Percentiles rank a stretch among this genome's conserved stretches.
Evolutionary conservation across 2,329 filamentous ascomycete species (phyloP).

Genomic region (Arthrobotrys conoides): DNA sequence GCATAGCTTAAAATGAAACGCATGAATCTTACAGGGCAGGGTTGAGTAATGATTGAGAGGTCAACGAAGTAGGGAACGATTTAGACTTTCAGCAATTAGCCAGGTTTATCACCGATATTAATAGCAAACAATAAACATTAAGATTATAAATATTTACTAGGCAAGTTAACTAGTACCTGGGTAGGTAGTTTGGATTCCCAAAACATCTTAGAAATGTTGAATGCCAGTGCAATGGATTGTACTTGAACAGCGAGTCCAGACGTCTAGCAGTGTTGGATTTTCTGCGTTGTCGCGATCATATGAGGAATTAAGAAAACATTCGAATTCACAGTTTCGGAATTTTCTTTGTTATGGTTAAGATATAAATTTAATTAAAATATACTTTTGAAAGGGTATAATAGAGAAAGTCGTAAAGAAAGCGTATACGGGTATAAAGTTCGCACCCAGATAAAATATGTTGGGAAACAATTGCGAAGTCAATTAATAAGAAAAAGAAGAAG

Average conservation of each 20-base stretch:
- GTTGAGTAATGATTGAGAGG: neutral
- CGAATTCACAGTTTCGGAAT: too few relatives aligned
- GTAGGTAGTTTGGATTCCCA: too few relatives aligned
- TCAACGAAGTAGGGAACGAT: neutral
- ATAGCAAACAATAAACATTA: neutral
- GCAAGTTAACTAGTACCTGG: too few relatives aligned
- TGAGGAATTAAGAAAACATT: too few relatives aligned
- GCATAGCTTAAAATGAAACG: conserved; percentile 16
- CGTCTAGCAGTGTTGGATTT: neutral
- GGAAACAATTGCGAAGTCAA: neutral
- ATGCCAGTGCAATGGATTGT: too few relatives aligned
- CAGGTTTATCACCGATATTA: neutral
- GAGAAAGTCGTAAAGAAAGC: conserved; percentile 1
- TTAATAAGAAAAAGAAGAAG: conserved; percentile 12
- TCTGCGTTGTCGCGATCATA: neutral
- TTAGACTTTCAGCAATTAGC: neutral
- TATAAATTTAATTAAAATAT: conserved; percentile 10
- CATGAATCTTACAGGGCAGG: neutral
- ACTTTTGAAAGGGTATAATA: conserved; percentile 2
- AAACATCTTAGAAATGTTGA: too few relatives aligned
- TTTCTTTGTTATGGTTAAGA: neutral
- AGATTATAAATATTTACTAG: too few relatives aligned
- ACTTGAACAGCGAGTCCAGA: too few relatives aligned
- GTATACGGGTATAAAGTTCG: conserved; percentile 1
- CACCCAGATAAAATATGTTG: conserved; percentile 19